A percentile compares a stretch with the other conserved stretches of the same genome.
Evolutionary conservation across 1,284 basidiomycete species (phyloP).

Genomic region (Tremellales sp.): DNA sequence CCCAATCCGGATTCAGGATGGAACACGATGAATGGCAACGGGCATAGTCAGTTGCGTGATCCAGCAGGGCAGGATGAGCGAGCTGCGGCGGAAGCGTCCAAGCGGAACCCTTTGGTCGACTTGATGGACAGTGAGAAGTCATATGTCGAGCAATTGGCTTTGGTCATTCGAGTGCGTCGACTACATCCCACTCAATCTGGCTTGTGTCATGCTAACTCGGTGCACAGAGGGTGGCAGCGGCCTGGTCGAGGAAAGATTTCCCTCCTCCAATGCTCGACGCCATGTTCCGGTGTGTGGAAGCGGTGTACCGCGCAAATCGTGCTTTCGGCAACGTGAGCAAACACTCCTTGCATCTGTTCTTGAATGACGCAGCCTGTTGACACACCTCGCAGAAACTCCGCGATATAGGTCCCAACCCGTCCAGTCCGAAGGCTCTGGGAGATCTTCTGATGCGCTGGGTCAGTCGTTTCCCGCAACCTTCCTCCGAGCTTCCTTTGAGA

Average conservation of each 20-base stretch:
- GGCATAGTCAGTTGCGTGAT: not conserved
- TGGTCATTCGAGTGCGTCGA: slow-evolving; percentile 78
- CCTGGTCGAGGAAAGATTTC: slow-evolving; percentile 92
- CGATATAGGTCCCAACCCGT: slow-evolving; percentile 88
- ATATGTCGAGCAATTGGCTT: slow-evolving; percentile 87
- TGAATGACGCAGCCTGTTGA: not conserved
- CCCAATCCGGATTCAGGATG: slow-evolving; percentile 8
- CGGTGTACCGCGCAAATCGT: slow-evolving; percentile 86
- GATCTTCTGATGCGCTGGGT: slow-evolving; percentile 98
- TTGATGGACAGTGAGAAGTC: slow-evolving; percentile 88
- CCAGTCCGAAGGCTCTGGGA: slow-evolving; percentile 90
- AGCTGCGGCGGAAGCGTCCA: slow-evolving; percentile 9
- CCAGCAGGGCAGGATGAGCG: not conserved
- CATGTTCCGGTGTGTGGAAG: slow-evolving; percentile 92
- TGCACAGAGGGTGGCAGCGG: slow-evolving; percentile 82
- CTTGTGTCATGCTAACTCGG: not conserved
- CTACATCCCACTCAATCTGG: not conserved
- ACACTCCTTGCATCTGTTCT: not conserved
- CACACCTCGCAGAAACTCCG: slow-evolving; percentile 67
- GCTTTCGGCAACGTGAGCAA: slow-evolving; percentile 67
- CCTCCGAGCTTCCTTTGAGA: not conserved
- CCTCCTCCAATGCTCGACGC: slow-evolving; percentile 85
- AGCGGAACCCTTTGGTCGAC: slow-evolving; percentile 76
- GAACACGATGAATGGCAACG: slow-evolving; percentile 1
- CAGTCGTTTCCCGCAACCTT: slow-evolving; percentile 37